Conservation (phyloP, 441 rosid species). For the Erodium trifolium region DNA sequence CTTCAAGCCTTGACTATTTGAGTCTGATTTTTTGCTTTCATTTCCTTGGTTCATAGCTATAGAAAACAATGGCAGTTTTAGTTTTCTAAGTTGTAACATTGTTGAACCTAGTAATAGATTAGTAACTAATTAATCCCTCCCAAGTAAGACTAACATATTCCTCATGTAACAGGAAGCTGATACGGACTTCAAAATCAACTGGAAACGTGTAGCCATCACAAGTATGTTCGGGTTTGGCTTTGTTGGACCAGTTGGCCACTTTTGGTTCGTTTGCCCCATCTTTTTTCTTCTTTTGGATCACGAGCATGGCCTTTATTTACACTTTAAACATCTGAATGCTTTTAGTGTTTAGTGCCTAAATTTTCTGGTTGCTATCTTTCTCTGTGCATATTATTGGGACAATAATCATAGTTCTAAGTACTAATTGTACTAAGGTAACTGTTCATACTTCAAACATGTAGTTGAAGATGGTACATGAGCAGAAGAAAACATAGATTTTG, state of each 20-base stretch:
- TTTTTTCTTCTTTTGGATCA: conserved; percentile 14
- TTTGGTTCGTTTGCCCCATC: conserved; percentile 53
- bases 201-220: conserved; percentile 80
- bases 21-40: not conserved
- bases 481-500: not conserved
- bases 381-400: not conserved
- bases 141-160: conserved; percentile 13
- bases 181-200: conserved; percentile 50
- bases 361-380: not conserved
- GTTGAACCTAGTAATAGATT: conserved; percentile 4
- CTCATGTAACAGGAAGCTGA: conserved; percentile 43
- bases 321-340: not conserved
- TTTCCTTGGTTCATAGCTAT: conserved; percentile 3
- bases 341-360: not conserved
- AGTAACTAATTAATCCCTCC: conserved; percentile 11
- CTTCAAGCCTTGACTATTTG: not conserved
- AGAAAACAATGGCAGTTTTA: conserved; percentile 10
- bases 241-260: conserved; percentile 95
- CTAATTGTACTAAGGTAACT: not conserved
- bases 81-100: not conserved
- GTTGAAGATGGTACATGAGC: not conserved
- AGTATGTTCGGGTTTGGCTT: conserved; percentile 85
- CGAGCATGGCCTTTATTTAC: conserved; percentile 12
- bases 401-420: not conserved
- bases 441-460: not conserved